Evolutionary conservation across 2,329 filamentous ascomycete species (phyloP).

Genomic region (Hortaea werneckii): DNA sequence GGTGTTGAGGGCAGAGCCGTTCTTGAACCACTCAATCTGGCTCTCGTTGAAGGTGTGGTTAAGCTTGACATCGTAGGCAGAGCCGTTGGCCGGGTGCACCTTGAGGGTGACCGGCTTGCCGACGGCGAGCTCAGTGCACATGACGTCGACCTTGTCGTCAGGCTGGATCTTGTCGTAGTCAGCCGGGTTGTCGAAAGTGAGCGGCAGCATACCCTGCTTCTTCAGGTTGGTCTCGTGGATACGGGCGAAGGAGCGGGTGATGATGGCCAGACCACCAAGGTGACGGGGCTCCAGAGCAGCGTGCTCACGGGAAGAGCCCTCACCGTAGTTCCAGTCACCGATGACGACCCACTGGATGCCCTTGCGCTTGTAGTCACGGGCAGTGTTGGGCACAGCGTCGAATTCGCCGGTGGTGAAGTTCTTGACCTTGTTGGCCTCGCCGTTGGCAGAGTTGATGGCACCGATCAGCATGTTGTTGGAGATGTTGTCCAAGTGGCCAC

Average conservation of each 20-base stretch:
- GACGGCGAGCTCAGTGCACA: slow-evolving; percentile 79
- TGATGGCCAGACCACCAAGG: slow-evolving; percentile 93
- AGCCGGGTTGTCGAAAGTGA: slow-evolving; percentile 87
- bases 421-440: slow-evolving; percentile 94
- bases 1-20: slow-evolving; percentile 93
- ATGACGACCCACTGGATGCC: slow-evolving; percentile 94
- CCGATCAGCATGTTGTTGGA: slow-evolving; percentile 99
- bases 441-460: slow-evolving; percentile 91
- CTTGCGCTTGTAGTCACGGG: slow-evolving; percentile 97
- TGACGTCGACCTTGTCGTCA: slow-evolving; percentile 82
- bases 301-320: slow-evolving; percentile 95
- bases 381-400: slow-evolving; percentile 82
- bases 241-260: slow-evolving; percentile 90
- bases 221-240: slow-evolving; percentile 99
- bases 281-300: slow-evolving; percentile 95
- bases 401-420: slow-evolving; percentile 77
- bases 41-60: slow-evolving; percentile 96
- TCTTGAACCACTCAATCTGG: slow-evolving; percentile 99
- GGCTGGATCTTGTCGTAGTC: slow-evolving; percentile 97
- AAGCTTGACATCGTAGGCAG: slow-evolving; percentile 70
- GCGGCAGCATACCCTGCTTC: slow-evolving; percentile 99
- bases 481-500: slow-evolving; percentile 98
- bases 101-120: slow-evolving; percentile 86
- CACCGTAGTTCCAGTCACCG: slow-evolving; percentile 99
- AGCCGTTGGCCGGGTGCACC: slow-evolving; percentile 82